Evolutionary conservation across 176 grass and related monocot genomes (phyloP).

Genomic region (Oryza meridionalis): DNA sequence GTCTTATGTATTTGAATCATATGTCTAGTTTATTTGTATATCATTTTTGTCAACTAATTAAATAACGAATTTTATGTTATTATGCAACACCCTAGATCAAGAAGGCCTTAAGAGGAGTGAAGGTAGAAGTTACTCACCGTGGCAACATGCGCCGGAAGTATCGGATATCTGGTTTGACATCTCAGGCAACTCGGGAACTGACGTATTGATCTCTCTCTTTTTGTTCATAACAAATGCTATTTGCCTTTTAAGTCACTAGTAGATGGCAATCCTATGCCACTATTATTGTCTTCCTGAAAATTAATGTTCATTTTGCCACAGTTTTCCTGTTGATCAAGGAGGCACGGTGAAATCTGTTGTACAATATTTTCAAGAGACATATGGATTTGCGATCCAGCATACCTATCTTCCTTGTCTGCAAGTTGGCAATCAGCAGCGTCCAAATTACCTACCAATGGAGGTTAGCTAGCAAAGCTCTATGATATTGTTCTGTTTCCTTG

Average conservation of each 20-base stretch:
- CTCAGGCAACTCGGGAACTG: conserved; percentile 78
- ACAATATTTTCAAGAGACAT: conserved; percentile 97
- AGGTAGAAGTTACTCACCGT: conserved; percentile 97
- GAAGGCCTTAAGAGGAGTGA: conserved; percentile 88
- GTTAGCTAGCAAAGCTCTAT: conserved; percentile 43
- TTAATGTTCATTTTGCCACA: conserved; percentile 34
- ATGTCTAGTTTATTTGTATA: not conserved
- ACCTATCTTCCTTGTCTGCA: conserved; percentile 84
- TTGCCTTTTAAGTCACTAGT: not conserved
- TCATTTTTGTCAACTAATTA: conserved; percentile 13
- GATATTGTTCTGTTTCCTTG: not conserved
- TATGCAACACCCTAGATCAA: conserved; percentile 67
- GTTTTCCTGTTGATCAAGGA: conserved; percentile 84
- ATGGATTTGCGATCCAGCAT: conserved; percentile 90
- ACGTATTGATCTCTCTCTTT: conserved; percentile 49
- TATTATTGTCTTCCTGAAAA: not conserved
- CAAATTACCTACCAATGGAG: conserved; percentile 99
- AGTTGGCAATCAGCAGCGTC: conserved; percentile 85
- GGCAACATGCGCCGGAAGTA: conserved; percentile 97
- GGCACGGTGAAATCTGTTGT: conserved; percentile 87
- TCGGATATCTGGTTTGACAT: conserved; percentile 83
- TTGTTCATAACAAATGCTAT: not conserved
- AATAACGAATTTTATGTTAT: not conserved
- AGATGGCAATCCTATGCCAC: not conserved
- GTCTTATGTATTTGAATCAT: not conserved